Base-by-base conservation (phyloP, 2,329 filamentous ascomycete species). In the Verticillium tricorpus region DNA sequence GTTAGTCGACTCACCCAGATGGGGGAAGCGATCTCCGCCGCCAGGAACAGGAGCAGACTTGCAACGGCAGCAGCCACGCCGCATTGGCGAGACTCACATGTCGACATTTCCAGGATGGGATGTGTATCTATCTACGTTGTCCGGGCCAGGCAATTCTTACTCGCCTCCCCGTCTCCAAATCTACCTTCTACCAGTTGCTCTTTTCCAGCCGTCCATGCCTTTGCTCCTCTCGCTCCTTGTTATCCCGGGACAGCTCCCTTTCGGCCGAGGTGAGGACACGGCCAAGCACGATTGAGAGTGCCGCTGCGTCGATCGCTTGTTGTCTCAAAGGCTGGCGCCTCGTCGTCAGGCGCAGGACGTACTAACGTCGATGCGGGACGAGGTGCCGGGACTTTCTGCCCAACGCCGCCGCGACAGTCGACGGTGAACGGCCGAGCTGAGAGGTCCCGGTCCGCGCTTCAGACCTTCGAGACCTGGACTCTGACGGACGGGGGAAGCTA, bases 121-220 rank as follows among this genome's bases (percentile, higher is more conserved):
- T 58, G 56, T 57, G 17, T 57, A 22, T 58, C 34, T 58, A 58
- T 28, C 56, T 58, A 58, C 17, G n/a, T 58, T 37, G 34, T 58
- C 35, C 25, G 56, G 35, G 25, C 28, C 35, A n/a, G 56, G 56
- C 15, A 12, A 39, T 22, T 37, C 12, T 15, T 40, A 17, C 35
- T 8, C 45, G 34, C 35, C 17, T 22, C 19, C 37, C 56, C 22
- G 37, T 28, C 34, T 39, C 35, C n/a, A 45, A 40, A 22, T 50
- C 19, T 50, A 50, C 19, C 8, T 50, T 50, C n/a, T 50, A 50
- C 45, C 19, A 12, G 7, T 14, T 11, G 19, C 45, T 50, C n/a
- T n/a, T 22, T 12, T n/a, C n/a, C n/a, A 22, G 9, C 8, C n/a
- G 19, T 50, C 45, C 6, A 6, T 50, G 45, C 34, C 22, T 14